Conservation (phyloP, 2,329 filamentous ascomycete species). For the Ophiostoma sp. region DNA sequence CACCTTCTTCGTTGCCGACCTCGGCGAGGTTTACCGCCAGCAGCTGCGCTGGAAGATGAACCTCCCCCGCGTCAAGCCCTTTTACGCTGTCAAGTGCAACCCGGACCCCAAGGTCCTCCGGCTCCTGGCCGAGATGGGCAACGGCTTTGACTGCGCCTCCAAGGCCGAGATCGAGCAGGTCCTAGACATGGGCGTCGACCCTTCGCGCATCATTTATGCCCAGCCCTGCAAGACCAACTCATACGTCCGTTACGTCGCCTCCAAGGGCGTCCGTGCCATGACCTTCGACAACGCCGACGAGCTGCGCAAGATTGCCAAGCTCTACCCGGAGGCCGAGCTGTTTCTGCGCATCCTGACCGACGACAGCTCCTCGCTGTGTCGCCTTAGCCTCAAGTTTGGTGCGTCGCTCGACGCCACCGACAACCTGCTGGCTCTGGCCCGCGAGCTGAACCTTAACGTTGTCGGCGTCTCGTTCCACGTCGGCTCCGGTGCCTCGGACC, state of each 20-base stretch:
- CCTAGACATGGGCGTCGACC: conserved; percentile 76
- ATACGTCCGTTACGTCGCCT: conserved; percentile 86
- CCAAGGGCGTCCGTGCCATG: conserved; percentile 91
- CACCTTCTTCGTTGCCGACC: conserved; percentile 96
- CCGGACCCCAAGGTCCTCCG: conserved; percentile 86
- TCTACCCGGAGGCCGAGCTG: conserved; percentile 85
- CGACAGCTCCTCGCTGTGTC: conserved; percentile 90
- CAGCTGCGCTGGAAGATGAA: conserved; percentile 97
- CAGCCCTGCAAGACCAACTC: conserved; percentile 99
- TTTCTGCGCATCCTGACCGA: conserved; percentile 95
- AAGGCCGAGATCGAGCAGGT: conserved; percentile 96
- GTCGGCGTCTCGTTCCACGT: conserved; percentile 98
- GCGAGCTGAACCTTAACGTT: conserved; percentile 81
- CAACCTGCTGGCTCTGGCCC: conserved; percentile 75
- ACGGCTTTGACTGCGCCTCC: conserved; percentile 97
- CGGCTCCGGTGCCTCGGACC: conserved; percentile 92
- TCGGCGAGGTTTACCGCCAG: conserved; percentile 98
- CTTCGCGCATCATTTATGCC: conserved; percentile 94
- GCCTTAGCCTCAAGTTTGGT: conserved; percentile 95
- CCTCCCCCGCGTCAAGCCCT: conserved; percentile 87
- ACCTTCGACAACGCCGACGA: conserved; percentile 99
- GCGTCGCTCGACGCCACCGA: conserved; percentile 81
- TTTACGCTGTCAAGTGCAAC: conserved; percentile 99
- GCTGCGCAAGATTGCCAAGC: conserved; percentile 93
- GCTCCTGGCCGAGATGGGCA: conserved; percentile 83